A percentile compares a stretch with the other conserved stretches of the same genome.
Evolutionary conservation across 2,329 filamentous ascomycete genomes (phyloP).

Genomic region (Rhynchosporium agropyri): DNA sequence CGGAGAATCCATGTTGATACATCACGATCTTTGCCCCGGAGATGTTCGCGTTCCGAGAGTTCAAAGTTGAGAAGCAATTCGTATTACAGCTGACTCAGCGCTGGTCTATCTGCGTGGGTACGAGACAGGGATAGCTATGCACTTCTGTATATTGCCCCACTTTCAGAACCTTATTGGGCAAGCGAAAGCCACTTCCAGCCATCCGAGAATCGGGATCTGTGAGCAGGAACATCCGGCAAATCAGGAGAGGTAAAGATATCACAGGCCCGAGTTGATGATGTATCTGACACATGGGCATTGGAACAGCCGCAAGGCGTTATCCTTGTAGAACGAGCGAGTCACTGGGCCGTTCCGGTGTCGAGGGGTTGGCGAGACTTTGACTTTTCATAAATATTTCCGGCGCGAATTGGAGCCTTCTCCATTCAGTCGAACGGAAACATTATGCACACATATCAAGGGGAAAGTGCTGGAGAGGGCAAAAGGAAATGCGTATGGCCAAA

Average conservation of each 20-base stretch:
- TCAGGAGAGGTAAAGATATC: not conserved
- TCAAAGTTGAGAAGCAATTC: conserved; percentile 7
- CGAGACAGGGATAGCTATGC: conserved; percentile 11
- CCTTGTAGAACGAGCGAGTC: too few relatives aligned
- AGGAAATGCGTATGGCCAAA: too few relatives aligned
- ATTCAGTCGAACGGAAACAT: too few relatives aligned
- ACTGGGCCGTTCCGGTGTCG: too few relatives aligned
- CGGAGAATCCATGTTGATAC: conserved; percentile 57
- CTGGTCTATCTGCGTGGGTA: not conserved
- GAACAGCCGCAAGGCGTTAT: not conserved
- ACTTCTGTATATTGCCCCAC: conserved; percentile 6
- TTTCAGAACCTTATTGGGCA: not conserved
- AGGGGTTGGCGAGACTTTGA: too few relatives aligned
- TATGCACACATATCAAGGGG: too few relatives aligned
- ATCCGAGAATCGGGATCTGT: not conserved
- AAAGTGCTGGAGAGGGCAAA: too few relatives aligned
- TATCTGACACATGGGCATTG: conserved; percentile 8
- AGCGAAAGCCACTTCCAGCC: conserved; percentile 8
- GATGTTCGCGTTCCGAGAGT: not conserved
- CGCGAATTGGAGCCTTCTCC: too few relatives aligned
- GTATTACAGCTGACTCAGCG: conserved; percentile 9
- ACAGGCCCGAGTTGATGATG: conserved; percentile 9
- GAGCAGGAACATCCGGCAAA: not conserved
- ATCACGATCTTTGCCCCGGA: conserved; percentile 4
- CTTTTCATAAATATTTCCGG: too few relatives aligned